These are phyloP conservation scores for Guadua angustifolia DNA, from an alignment of 176 grass and related monocot species.

Conservation along the genomic window DNA sequence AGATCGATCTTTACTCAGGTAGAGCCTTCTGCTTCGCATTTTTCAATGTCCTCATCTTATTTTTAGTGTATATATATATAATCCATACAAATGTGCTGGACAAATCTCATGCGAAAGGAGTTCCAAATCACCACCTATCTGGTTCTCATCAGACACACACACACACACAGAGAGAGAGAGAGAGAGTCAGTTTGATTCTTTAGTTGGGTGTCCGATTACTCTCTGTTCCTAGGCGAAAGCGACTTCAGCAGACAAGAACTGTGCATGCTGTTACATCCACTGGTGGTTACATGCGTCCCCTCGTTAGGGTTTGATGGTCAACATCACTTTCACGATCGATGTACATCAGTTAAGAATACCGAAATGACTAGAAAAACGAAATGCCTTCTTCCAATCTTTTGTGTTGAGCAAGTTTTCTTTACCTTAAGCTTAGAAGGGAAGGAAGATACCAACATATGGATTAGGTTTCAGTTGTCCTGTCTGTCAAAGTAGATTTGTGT, in stretches of 20 bases:
- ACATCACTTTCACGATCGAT: conserved; percentile 4
- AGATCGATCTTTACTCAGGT: neutral
- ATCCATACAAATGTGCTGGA: too few species aligned
- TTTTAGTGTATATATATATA: neutral
- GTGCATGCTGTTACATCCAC: neutral
- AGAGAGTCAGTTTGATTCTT: neutral
- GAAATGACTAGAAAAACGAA: neutral
- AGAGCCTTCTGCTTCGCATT: neutral
- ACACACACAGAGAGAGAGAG: too few species aligned
- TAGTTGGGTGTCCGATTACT: neutral
- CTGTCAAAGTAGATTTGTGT: neutral
- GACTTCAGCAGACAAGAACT: neutral
- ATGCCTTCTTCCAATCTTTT: conserved; percentile 13
- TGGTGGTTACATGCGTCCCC: neutral
- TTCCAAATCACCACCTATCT: too few species aligned
- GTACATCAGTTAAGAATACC: neutral
- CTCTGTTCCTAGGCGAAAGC: neutral
- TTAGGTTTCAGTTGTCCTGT: neutral
- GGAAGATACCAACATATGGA: neutral
- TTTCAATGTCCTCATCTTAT: neutral
- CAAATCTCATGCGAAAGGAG: too few species aligned
- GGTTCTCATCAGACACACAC: too few species aligned
- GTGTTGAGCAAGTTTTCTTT: neutral
- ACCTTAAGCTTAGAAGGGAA: conserved; percentile 6
- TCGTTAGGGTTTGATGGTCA: neutral